Evolutionary conservation across 139 green algal species (phyloP).

Genomic region (Chlorella ohadii): DNA sequence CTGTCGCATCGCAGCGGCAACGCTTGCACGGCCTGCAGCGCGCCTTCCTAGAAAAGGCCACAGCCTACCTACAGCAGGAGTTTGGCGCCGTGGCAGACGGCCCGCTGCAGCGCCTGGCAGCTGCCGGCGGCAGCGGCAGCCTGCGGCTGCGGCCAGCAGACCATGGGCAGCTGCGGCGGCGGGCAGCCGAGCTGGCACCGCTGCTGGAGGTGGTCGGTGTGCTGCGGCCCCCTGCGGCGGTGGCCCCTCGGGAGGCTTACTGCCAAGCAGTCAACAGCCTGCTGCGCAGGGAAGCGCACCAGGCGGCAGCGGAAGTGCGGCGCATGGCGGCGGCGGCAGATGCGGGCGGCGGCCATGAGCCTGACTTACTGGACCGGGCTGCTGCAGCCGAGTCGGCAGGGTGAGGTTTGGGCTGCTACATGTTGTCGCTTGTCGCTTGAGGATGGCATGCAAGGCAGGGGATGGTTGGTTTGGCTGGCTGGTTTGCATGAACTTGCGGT

Average conservation of each 20-base stretch:
- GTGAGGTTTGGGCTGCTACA: background rate
- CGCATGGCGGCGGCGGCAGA: conserved; percentile 26
- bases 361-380: conserved; percentile 19
- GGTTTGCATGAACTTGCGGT: no score
- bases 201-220: conserved; percentile 49
- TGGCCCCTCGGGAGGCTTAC: conserved; percentile 44
- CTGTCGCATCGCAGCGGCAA: conserved; percentile 42
- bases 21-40: conserved; percentile 41
- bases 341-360: background rate
- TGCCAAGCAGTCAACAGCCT: conserved; percentile 46
- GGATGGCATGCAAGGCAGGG: background rate
- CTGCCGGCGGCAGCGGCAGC: background rate
- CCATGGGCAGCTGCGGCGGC: conserved; percentile 27
- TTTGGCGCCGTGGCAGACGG: conserved; percentile 27
- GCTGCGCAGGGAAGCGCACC: conserved; percentile 45
- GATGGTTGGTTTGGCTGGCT: no score
- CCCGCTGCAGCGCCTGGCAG: conserved; percentile 17
- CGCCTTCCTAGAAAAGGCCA: conserved; percentile 21
- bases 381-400: background rate
- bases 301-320: conserved; percentile 7
- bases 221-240: conserved; percentile 36
- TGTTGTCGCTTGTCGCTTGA: no score
- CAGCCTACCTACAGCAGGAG: conserved; percentile 29
- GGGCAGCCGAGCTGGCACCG: conserved; percentile 31
- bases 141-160: background rate